These are phyloP conservation scores for Pythium phragmitis DNA, from an alignment of 352 stramenopile species.

Conservation along the genomic window DNA sequence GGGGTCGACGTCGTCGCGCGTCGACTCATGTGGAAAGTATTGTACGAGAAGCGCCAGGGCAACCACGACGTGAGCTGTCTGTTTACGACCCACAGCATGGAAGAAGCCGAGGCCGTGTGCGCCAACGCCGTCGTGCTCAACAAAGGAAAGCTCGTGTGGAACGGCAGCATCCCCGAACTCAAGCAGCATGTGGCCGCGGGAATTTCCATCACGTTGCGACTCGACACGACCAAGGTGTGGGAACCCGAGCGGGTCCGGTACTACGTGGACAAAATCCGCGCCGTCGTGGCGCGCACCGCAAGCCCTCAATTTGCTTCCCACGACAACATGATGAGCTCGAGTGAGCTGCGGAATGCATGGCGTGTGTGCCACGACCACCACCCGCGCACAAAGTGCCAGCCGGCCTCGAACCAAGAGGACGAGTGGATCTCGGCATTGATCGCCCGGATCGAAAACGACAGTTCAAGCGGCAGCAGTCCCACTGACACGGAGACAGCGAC, in stretches of 20 bases:
- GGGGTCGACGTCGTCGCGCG: slow-evolving; percentile 80
- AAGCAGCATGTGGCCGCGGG: slow-evolving; percentile 69
- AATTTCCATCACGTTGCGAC: slow-evolving; percentile 66
- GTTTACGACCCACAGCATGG: slow-evolving; percentile 87
- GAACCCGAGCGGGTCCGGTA: slow-evolving; percentile 36
- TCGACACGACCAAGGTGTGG: slow-evolving; percentile 51
- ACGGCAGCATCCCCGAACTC: slow-evolving; percentile 73
- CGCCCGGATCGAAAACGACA: slow-evolving; percentile 40
- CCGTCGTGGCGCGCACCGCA: slow-evolving; percentile 27
- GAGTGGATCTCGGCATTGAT: slow-evolving; percentile 47
- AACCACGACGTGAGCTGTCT: slow-evolving; percentile 56
- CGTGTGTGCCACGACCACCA: slow-evolving; percentile 43
- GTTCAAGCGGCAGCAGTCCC: background rate
- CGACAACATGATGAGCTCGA: slow-evolving; percentile 28
- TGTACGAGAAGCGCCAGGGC: slow-evolving; percentile 58
- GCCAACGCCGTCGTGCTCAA: slow-evolving; percentile 77
- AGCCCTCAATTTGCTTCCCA: slow-evolving; percentile 21
- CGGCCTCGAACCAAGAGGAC: slow-evolving; percentile 28
- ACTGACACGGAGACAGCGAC: background rate
- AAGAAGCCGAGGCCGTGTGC: slow-evolving; percentile 82
- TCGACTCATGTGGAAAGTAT: slow-evolving; percentile 76
- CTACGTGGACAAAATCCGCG: slow-evolving; percentile 44
- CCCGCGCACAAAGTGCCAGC: slow-evolving; percentile 19
- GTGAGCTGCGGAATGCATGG: slow-evolving; percentile 55
- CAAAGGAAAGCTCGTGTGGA: slow-evolving; percentile 73